Evolutionary conservation across 2,329 filamentous ascomycete genomes (phyloP).

Genomic region (Plectosphaerella sp.): DNA sequence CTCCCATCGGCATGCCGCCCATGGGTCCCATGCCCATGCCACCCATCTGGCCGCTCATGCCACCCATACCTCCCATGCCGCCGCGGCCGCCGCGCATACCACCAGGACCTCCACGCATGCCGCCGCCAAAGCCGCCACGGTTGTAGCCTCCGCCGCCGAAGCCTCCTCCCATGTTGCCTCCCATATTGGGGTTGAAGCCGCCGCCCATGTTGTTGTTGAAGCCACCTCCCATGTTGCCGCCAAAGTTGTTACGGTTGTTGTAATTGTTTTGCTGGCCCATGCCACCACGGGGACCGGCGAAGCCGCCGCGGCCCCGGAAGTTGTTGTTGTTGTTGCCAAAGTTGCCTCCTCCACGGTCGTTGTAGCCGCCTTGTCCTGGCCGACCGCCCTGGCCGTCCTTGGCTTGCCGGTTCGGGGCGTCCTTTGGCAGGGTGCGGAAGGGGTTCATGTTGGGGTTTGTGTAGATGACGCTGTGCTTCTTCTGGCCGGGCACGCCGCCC

Average conservation of each 20-base stretch:
- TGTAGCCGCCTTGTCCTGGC: constrained; percentile 44
- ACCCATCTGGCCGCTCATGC: constrained; percentile 21
- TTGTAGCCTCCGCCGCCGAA: constrained; percentile 45
- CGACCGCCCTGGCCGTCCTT: constrained; percentile 59
- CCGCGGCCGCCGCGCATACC: constrained; percentile 45
- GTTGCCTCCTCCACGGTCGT: constrained; percentile 39
- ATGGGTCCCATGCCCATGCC: constrained; percentile 44
- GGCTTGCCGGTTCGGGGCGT: constrained; percentile 66
- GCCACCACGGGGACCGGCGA: constrained; percentile 41
- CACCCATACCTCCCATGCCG: constrained; percentile 43
- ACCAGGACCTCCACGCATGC: constrained; percentile 38
- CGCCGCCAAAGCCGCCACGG: constrained; percentile 42
- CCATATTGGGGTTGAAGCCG: constrained; percentile 23
- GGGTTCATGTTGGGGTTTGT: constrained; percentile 76
- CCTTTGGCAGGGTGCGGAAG: constrained; percentile 87
- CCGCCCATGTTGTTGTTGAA: constrained; percentile 32
- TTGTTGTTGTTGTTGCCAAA: constrained; percentile 36
- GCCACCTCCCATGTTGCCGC: constrained; percentile 36
- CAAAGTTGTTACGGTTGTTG: constrained; percentile 30
- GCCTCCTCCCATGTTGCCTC: constrained; percentile 33
- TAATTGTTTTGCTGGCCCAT: constrained; percentile 43
- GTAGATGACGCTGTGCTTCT: constrained; percentile 71
- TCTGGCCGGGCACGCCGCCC: constrained; percentile 51
- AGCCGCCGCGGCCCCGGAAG: constrained; percentile 47
- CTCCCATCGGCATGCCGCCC: constrained; percentile 51